A percentile compares a stretch with the other conserved stretches of the same genome.
Conservation (phyloP, 2,329 filamentous ascomycete genomes). For the Penicillium sp. region DNA sequence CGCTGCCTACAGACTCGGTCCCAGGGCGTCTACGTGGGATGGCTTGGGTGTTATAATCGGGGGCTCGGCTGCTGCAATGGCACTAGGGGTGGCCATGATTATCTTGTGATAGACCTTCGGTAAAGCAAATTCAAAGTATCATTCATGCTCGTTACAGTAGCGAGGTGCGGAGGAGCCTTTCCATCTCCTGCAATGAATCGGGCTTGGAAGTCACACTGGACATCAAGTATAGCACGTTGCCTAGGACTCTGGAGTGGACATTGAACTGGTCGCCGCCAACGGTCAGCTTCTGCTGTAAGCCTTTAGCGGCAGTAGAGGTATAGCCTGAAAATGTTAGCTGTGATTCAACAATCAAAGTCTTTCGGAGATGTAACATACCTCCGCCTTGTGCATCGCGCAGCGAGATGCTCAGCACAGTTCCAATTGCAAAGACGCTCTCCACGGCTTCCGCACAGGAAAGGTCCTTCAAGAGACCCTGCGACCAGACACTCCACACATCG, state of each 20-base stretch:
- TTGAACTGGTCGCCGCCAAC: constrained; percentile 40
- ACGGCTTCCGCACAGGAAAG: constrained; percentile 60
- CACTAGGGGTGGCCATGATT: constrained; percentile 1
- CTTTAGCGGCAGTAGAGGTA: constrained; percentile 55
- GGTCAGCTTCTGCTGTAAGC: constrained; percentile 52
- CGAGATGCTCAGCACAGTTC: constrained; percentile 69
- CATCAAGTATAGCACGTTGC: constrained; percentile 63
- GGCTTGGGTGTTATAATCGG: constrained; percentile 3
- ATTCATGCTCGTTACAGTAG: constrained; percentile 23
- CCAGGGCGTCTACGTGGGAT: not conserved
- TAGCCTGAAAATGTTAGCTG: constrained; percentile 46
- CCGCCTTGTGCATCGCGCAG: constrained; percentile 50
- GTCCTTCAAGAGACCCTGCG: constrained; percentile 55
- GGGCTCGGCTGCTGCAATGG: constrained; percentile 4
- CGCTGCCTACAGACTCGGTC: constrained; percentile 1
- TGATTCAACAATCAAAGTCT: not conserved
- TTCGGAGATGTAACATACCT: constrained; percentile 33
- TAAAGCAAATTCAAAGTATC: not conserved
- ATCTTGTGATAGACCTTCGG: not conserved
- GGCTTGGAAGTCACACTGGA: constrained; percentile 52
- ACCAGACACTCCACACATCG: constrained; percentile 69
- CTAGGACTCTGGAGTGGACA: constrained; percentile 60
- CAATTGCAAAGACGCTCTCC: constrained; percentile 68
- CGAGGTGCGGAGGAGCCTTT: constrained; percentile 40
- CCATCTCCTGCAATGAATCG: constrained; percentile 43